Conservation (phyloP, 1,284 basidiomycete genomes). For the Schizophyllum commune region DNA sequence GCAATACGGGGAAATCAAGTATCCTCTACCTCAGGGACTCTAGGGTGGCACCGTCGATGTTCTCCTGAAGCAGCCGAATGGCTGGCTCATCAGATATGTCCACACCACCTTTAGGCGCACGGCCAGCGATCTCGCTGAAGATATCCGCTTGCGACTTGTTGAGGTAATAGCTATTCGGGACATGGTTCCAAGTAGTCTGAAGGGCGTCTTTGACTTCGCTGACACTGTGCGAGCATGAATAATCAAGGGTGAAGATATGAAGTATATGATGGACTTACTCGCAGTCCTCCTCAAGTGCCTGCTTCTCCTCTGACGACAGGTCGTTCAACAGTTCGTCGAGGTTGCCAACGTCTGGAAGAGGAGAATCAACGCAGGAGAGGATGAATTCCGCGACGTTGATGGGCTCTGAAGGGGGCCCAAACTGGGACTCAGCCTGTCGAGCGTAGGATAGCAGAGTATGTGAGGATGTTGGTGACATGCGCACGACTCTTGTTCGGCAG, state of each 20-base stretch:
- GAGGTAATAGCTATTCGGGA: constrained; percentile 33
- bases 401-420: constrained; percentile 49
- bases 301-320: neutral
- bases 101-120: neutral
- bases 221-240: constrained; percentile 32
- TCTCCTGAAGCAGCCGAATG: constrained; percentile 37
- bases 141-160: neutral
- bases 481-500: no score
- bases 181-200: constrained; percentile 35
- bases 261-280: constrained; percentile 7
- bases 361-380: constrained; percentile 15
- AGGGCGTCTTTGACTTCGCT: constrained; percentile 43
- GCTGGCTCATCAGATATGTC: constrained; percentile 27
- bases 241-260: no score
- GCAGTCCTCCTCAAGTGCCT: constrained; percentile 25
- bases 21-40: constrained; percentile 50
- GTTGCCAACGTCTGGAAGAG: constrained; percentile 10
- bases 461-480: neutral
- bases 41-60: constrained; percentile 41
- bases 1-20: neutral
- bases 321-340: neutral
- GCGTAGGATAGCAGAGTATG: neutral
- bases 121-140: neutral
- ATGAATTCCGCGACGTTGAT: constrained; percentile 39
- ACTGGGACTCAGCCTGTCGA: constrained; percentile 27